Evolutionary conservation across 331 rosid species (phyloP).

Genomic region (Spiraea crenata): DNA sequence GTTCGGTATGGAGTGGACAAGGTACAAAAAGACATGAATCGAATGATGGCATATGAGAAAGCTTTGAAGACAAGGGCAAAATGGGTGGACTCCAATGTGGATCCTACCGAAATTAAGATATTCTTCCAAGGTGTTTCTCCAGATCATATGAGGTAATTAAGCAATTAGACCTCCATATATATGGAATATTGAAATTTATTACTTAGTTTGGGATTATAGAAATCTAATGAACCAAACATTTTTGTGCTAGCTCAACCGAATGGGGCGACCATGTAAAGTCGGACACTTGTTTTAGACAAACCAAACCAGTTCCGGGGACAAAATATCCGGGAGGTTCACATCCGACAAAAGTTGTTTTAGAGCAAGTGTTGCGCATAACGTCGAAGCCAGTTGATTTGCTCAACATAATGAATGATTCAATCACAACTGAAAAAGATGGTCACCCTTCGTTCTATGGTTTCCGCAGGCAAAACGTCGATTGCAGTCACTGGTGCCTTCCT

Average conservation of each 20-base stretch:
- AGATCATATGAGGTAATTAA: slow-evolving; percentile 48
- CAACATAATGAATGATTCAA: slow-evolving; percentile 31
- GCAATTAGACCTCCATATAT: background rate
- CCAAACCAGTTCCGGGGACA: slow-evolving; percentile 33
- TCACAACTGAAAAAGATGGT: slow-evolving; percentile 43
- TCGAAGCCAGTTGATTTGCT: slow-evolving; percentile 35
- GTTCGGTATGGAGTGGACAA: slow-evolving; percentile 30
- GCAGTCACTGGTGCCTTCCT: slow-evolving; percentile 51
- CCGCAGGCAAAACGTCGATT: slow-evolving; percentile 29
- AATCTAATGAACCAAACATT: too few species aligned
- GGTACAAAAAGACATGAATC: slow-evolving; percentile 44
- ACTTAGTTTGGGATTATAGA: too few species aligned
- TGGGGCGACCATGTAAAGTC: slow-evolving; percentile 6
- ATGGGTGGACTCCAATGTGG: slow-evolving; percentile 50
- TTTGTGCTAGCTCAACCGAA: slow-evolving; percentile 10
- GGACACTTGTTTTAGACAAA: slow-evolving; percentile 50
- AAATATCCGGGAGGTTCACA: slow-evolving; percentile 20
- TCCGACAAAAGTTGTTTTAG: slow-evolving; percentile 20
- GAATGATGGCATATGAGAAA: slow-evolving; percentile 50
- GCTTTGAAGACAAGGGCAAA: slow-evolving; percentile 57
- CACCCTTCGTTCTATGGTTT: slow-evolving; percentile 37
- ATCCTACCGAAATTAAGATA: slow-evolving; percentile 38
- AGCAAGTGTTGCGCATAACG: slow-evolving; percentile 25
- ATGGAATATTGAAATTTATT: too few species aligned
- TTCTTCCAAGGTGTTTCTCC: slow-evolving; percentile 75